Percentiles rank a stretch among this genome's conserved stretches.
Conservation (phyloP, 345 rosid genomes). For the Rhodamnia rubescens region DNA sequence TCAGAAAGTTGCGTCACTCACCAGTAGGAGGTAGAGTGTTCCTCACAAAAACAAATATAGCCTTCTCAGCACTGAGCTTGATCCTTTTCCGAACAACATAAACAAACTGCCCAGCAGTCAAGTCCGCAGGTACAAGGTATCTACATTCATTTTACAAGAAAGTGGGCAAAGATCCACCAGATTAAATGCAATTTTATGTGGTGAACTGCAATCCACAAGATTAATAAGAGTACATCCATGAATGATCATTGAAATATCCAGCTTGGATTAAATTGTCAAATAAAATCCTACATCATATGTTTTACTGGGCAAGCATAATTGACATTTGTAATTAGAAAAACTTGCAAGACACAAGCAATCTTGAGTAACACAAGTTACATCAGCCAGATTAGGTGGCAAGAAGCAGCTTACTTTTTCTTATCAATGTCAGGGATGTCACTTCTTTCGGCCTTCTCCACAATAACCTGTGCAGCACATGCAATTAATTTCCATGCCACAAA, state of each 20-base stretch:
- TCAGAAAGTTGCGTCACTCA: not conserved
- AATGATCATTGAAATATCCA: not conserved
- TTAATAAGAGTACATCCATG: not conserved
- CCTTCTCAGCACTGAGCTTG: slow-evolving; percentile 67
- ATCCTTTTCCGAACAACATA: slow-evolving; percentile 77
- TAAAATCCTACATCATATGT: not conserved
- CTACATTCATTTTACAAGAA: slow-evolving; percentile 13
- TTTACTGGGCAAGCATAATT: not conserved
- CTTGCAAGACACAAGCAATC: not conserved
- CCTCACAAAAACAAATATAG: slow-evolving; percentile 58
- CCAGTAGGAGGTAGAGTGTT: slow-evolving; percentile 62
- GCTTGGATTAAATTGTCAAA: not conserved
- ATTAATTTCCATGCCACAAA: not conserved
- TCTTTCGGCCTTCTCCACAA: slow-evolving; percentile 84
- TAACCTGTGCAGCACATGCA: slow-evolving; percentile 46
- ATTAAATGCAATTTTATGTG: not conserved
- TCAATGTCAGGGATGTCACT: slow-evolving; percentile 93
- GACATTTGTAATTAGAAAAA: not conserved
- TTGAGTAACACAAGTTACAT: not conserved
- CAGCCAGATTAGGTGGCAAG: not conserved
- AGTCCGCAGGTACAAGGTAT: slow-evolving; percentile 70
- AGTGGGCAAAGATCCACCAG: not conserved
- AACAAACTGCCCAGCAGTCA: slow-evolving; percentile 67
- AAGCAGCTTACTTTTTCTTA: slow-evolving; percentile 76
- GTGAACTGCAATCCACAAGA: not conserved